Percentiles rank a stretch among this genome's conserved stretches.
These are phyloP conservation scores for Fallopia convolvulus DNA, from an alignment of 148 eudicot genomes.

Conservation along the genomic window DNA sequence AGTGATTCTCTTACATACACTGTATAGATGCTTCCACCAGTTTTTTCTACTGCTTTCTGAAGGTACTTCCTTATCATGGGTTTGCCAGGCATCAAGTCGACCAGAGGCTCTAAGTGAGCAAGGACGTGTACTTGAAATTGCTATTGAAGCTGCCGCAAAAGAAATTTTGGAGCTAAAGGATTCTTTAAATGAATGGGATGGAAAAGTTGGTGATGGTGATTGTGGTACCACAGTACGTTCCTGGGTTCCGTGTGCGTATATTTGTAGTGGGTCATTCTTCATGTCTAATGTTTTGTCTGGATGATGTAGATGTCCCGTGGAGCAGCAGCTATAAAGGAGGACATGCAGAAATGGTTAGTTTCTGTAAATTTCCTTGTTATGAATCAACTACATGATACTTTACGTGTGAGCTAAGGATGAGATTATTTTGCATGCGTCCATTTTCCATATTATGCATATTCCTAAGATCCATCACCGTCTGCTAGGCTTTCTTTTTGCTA, in stretches of 20 bases:
- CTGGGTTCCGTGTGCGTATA: neutral
- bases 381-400: neutral
- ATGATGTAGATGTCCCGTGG: constrained; percentile 80
- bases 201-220: constrained; percentile 98
- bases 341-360: constrained; percentile 71
- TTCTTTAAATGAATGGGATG: constrained; percentile 85
- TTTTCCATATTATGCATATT: neutral
- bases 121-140: constrained; percentile 65
- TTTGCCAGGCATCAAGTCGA: constrained; percentile 45
- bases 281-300: constrained; percentile 18
- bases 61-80: neutral
- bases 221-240: constrained; percentile 94
- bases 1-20: neutral
- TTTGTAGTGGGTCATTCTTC: neutral
- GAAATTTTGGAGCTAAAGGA: constrained; percentile 65
- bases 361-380: neutral
- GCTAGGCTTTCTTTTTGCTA: neutral
- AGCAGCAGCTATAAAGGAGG: constrained; percentile 81
- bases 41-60: constrained; percentile 1
- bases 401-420: neutral
- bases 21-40: constrained; percentile 1
- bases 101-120: constrained; percentile 60
- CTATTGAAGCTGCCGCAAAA: constrained; percentile 79
- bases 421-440: neutral
- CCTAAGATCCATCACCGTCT: neutral